Conservation (phyloP, 2,329 filamentous ascomycete species). For the Arthrobotrys musiformis region DNA sequence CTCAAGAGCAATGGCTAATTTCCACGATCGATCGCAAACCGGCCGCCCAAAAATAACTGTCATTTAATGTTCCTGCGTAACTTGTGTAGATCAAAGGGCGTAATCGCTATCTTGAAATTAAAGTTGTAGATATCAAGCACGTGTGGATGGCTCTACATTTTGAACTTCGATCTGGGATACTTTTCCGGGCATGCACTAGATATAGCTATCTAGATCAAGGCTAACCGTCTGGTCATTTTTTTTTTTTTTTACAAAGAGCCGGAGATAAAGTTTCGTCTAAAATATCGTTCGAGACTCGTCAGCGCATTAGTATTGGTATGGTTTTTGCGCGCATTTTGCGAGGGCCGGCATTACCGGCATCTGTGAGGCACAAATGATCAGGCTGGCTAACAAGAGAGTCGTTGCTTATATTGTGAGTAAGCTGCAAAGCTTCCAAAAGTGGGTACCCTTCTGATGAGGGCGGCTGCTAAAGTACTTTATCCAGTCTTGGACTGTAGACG, state of each 20-base stretch:
- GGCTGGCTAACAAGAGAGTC: not conserved
- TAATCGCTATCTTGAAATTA: not conserved
- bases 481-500: conserved; percentile 28
- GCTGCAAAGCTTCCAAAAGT: conserved; percentile 4
- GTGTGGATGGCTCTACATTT: conserved; percentile 27
- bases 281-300: not conserved
- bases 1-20: too few relatives aligned
- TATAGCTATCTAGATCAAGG: too few relatives aligned
- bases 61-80: not conserved
- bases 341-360: conserved; percentile 19
- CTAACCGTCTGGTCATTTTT: too few relatives aligned
- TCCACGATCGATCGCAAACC: not conserved
- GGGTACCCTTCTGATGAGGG: conserved; percentile 35
- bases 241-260: conserved; percentile 1
- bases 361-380: conserved; percentile 24
- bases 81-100: not conserved
- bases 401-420: not conserved
- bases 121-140: conserved; percentile 22
- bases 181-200: not conserved
- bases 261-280: conserved; percentile 13
- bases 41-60: not conserved
- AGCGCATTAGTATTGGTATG: not conserved
- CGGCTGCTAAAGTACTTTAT: conserved; percentile 56
- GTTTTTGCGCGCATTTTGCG: conserved; percentile 24
- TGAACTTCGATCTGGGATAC: too few relatives aligned